Evolutionary conservation across 371 early-diverging fungal genomes (phyloP).

Genomic region (Smittium culicis): DNA sequence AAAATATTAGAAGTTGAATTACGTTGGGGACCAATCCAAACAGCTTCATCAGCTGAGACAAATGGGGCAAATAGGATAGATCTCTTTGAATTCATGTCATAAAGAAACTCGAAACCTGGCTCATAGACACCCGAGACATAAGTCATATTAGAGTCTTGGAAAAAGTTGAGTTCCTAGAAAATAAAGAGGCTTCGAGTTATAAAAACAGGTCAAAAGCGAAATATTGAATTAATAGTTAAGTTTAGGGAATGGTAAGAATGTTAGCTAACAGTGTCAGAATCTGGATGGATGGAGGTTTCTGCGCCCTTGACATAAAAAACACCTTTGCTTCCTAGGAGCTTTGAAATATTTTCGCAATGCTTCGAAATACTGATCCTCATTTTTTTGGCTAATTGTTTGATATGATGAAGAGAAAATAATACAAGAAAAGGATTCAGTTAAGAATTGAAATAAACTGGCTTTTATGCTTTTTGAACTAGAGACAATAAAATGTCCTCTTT

Average conservation of each 20-base stretch:
- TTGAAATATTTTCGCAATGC: constrained; percentile 47
- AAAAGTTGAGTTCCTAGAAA: constrained; percentile 44
- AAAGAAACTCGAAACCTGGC: constrained; percentile 56
- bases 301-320: constrained; percentile 54
- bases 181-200: too few relatives aligned
- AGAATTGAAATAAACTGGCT: too few relatives aligned
- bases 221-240: too few relatives aligned
- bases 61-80: constrained; percentile 53
- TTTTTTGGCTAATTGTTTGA: too few relatives aligned
- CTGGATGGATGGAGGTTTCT: constrained; percentile 45
- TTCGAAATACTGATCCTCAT: constrained; percentile 15
- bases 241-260: too few relatives aligned
- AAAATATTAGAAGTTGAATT: constrained; percentile 1
- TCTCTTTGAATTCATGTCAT: constrained; percentile 46
- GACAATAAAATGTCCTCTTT: too few relatives aligned
- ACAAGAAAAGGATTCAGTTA: too few relatives aligned
- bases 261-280: constrained; percentile 51
- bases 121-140: constrained; percentile 58
- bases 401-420: too few relatives aligned
- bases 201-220: too few relatives aligned
- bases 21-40: constrained; percentile 66
- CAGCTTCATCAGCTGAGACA: constrained; percentile 55
- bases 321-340: constrained; percentile 43
- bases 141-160: constrained; percentile 75
- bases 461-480: too few relatives aligned